Conservation (phyloP, 2,329 filamentous ascomycete genomes). For the Chalaropsis thielavioides region DNA sequence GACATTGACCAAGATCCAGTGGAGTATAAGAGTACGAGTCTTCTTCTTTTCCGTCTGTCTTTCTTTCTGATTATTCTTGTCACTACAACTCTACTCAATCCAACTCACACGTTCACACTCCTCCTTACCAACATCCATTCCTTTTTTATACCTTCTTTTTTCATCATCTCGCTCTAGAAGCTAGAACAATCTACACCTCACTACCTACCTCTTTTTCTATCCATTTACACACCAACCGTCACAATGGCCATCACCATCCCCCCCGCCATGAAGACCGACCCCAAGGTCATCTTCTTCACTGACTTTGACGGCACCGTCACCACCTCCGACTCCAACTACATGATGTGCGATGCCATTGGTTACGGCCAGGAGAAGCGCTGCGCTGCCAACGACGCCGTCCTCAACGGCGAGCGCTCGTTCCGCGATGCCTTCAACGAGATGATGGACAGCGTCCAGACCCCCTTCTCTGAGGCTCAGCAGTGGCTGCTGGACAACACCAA, state of each 20-base stretch:
- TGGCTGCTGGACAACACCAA: conserved; percentile 69
- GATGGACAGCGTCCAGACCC: conserved; percentile 72
- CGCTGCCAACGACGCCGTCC: conserved; percentile 60
- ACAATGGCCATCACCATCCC: conserved; percentile 17
- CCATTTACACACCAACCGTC: conserved; percentile 3
- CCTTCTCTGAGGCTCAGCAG: conserved; percentile 69
- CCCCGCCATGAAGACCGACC: conserved; percentile 42
- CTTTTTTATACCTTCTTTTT: not conserved
- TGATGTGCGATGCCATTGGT: conserved; percentile 80
- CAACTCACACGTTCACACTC: conserved; percentile 3
- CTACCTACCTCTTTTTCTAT: not conserved
- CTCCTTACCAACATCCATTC: not conserved
- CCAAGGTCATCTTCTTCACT: conserved; percentile 94
- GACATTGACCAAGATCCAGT: not conserved
- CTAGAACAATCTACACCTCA: not conserved
- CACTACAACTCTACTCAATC: not conserved
- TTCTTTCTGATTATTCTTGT: conserved; percentile 6
- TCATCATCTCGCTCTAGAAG: not conserved
- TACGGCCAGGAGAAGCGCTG: conserved; percentile 60
- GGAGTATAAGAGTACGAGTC: conserved; percentile 14
- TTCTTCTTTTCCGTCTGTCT: conserved; percentile 7
- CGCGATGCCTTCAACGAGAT: conserved; percentile 79
- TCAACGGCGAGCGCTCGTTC: conserved; percentile 57
- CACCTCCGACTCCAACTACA: conserved; percentile 49
- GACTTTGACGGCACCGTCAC: conserved; percentile 98